phyloP scores from a whole-genome alignment of 306 rosid species.

The Acacia crassicarpa region DNA sequence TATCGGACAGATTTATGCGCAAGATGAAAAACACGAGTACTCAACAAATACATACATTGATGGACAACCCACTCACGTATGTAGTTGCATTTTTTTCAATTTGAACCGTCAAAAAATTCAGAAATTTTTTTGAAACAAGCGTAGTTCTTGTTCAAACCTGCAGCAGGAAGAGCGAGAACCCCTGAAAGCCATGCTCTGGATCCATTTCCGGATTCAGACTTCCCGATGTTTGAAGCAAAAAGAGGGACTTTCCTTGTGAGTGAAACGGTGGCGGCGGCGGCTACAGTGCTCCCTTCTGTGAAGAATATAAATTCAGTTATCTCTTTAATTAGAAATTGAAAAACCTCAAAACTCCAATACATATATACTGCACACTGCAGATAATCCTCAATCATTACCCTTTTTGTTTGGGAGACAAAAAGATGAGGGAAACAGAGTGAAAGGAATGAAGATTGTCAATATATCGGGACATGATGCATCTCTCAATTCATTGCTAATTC shows the following conservation, averaged over 20 bases:
- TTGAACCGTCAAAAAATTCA: background rate
- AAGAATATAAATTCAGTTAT: constrained; percentile 11
- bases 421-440: background rate
- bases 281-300: constrained; percentile 72
- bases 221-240: constrained; percentile 49
- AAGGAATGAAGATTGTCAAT: background rate
- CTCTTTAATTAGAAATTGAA: background rate
- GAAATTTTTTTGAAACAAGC: background rate
- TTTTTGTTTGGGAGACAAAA: background rate
- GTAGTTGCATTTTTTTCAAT: background rate
- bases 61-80: background rate
- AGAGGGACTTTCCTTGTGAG: constrained; percentile 43
- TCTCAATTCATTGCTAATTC: background rate
- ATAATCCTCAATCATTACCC: background rate
- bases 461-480: background rate
- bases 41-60: background rate
- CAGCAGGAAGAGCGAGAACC: constrained; percentile 74
- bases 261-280: constrained; percentile 64
- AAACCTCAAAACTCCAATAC: constrained; percentile 15
- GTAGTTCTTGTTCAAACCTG: constrained; percentile 48
- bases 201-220: constrained; percentile 50
- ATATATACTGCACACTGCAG: background rate
- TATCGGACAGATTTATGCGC: background rate
- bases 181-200: constrained; percentile 69
- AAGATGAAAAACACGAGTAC: background rate